These are phyloP conservation scores for Trifolium fragiferum DNA, from an alignment of 306 rosid species.

Conservation along the genomic window DNA sequence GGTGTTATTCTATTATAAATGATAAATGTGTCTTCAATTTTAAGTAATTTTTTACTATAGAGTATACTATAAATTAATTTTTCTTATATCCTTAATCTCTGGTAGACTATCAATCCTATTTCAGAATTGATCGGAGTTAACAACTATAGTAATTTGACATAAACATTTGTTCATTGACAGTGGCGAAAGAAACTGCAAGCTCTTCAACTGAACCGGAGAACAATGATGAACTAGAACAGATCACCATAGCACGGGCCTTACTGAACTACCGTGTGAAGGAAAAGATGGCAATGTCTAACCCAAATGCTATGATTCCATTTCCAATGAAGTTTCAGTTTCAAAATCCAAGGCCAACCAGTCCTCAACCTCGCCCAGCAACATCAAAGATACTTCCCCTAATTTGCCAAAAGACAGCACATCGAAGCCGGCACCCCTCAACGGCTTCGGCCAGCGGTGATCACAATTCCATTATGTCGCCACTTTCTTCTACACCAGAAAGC, in stretches of 20 bases:
- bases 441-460: constrained; percentile 46
- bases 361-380: constrained; percentile 73
- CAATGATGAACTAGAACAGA: constrained; percentile 92
- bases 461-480: constrained; percentile 42
- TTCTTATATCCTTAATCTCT: not conserved
- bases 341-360: constrained; percentile 84
- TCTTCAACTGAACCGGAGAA: constrained; percentile 87
- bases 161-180: constrained; percentile 55
- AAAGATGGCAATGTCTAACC: constrained; percentile 71
- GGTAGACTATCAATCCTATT: not conserved
- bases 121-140: not conserved
- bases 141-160: constrained; percentile 22
- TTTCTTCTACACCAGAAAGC: constrained; percentile 52
- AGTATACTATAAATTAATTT: not conserved
- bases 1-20: not conserved
- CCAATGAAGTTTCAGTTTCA: constrained; percentile 73
- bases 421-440: constrained; percentile 50
- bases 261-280: constrained; percentile 79
- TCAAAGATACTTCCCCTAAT: constrained; percentile 94
- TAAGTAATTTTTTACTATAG: not conserved
- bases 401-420: constrained; percentile 66
- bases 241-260: constrained; percentile 90
- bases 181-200: constrained; percentile 88
- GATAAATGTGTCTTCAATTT: too few relatives aligned
- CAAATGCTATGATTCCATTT: constrained; percentile 72